These are phyloP conservation scores for Urtica urens DNA, from an alignment of 306 rosid genomes.

Conservation along the genomic window DNA sequence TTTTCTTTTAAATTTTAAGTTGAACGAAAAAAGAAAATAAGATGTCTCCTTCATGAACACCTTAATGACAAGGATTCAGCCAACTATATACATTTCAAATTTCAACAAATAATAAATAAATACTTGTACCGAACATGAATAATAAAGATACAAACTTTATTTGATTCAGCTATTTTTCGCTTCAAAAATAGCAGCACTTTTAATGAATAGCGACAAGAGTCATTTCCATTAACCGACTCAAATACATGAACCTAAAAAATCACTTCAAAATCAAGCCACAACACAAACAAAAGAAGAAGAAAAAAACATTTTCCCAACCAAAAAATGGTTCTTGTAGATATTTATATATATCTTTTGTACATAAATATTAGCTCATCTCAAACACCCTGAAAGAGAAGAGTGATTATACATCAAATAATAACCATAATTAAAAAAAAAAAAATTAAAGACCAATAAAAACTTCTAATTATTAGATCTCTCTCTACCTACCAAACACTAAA, in stretches of 20 bases:
- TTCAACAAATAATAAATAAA: no score
- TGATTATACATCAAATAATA: constrained; percentile 13
- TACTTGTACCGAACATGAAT: not conserved
- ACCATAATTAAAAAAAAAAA: not conserved
- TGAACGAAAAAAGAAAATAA: no score
- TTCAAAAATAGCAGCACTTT: not conserved
- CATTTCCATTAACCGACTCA: not conserved
- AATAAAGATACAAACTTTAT: not conserved
- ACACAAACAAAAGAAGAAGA: not conserved
- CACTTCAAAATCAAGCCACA: constrained; percentile 2
- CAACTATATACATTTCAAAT: no score
- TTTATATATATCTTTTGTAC: constrained; percentile 49
- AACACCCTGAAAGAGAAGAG: constrained; percentile 22
- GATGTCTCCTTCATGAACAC: not conserved
- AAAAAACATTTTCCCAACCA: not conserved
- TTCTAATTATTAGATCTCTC: constrained; percentile 20
- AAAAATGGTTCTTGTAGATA: constrained; percentile 30
- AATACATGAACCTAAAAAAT: not conserved
- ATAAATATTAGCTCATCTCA: constrained; percentile 25
- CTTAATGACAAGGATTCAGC: no score
- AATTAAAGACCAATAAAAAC: constrained; percentile 21
- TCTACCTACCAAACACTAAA: no score
- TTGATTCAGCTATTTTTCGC: not conserved
- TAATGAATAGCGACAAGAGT: not conserved
- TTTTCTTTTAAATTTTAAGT: not conserved